These are phyloP conservation scores for Elsinoe perseae DNA, from an alignment of 2,329 filamentous ascomycete genomes.

Conservation along the genomic window DNA sequence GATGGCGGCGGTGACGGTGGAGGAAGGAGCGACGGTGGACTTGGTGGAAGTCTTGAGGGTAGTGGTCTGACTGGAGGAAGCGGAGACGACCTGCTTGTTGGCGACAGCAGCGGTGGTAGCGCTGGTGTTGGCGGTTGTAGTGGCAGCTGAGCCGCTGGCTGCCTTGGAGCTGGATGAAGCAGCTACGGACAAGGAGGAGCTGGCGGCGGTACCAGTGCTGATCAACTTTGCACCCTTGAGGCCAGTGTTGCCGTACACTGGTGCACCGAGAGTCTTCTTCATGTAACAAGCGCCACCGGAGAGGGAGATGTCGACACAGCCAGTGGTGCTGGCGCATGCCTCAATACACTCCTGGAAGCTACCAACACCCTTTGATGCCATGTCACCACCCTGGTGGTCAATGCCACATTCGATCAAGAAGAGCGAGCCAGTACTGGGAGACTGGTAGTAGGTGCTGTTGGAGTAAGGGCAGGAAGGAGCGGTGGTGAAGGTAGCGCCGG, in stretches of 20 bases:
- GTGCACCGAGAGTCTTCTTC: slow-evolving; percentile 16
- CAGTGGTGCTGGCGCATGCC: slow-evolving; percentile 17
- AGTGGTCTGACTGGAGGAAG: background rate
- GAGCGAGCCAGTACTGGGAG: slow-evolving; percentile 12
- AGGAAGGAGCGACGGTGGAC: slow-evolving; percentile 14
- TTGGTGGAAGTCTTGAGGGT: slow-evolving; percentile 9
- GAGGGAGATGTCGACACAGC: slow-evolving; percentile 17
- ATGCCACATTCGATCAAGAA: slow-evolving; percentile 26
- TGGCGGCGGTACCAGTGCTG: background rate
- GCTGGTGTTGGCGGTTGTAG: background rate
- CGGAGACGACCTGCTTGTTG: slow-evolving; percentile 8
- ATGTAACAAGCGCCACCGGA: slow-evolving; percentile 17
- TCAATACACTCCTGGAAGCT: slow-evolving; percentile 23
- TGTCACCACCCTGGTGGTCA: slow-evolving; percentile 26
- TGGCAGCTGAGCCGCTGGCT: slow-evolving; percentile 9
- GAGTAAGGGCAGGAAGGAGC: slow-evolving; percentile 20
- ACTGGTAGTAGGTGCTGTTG: slow-evolving; percentile 20
- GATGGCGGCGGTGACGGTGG: slow-evolving; percentile 16
- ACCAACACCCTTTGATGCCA: slow-evolving; percentile 17
- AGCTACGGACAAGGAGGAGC: background rate
- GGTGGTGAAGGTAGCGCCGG: slow-evolving; percentile 12
- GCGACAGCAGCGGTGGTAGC: slow-evolving; percentile 2
- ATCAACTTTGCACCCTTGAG: slow-evolving; percentile 12
- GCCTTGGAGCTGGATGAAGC: slow-evolving; percentile 1
- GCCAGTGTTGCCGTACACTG: background rate